Evolutionary conservation across 176 grass and related monocot species (phyloP).

Genomic region (Carex littledalei): DNA sequence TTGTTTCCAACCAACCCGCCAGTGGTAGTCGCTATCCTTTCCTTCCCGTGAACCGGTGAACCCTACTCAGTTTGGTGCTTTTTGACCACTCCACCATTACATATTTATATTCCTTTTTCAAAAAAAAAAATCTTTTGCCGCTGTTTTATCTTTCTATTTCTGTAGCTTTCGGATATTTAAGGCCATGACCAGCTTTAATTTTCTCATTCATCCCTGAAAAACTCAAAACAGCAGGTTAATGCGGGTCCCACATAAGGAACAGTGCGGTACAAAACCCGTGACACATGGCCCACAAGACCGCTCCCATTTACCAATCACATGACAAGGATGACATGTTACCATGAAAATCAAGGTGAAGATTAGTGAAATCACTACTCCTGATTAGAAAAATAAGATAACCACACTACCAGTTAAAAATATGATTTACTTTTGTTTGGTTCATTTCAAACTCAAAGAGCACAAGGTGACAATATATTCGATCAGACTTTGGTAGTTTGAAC

Average conservation of each 20-base stretch:
- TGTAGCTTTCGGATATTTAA: background rate
- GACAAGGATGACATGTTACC: background rate
- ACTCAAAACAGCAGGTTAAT: background rate
- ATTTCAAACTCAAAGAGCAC: background rate
- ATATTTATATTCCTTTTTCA: too few species aligned
- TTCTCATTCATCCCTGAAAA: background rate
- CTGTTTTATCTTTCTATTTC: background rate
- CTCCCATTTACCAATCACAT: conserved; percentile 4
- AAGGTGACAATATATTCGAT: conserved; percentile 1
- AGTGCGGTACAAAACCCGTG: conserved; percentile 4
- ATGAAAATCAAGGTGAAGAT: background rate
- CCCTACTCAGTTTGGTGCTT: background rate
- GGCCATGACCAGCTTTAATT: background rate
- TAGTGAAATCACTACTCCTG: background rate
- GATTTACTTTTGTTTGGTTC: background rate
- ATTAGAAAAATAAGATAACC: background rate
- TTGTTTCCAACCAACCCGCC: too few species aligned
- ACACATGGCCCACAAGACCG: background rate
- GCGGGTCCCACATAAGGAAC: background rate
- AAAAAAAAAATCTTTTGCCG: background rate
- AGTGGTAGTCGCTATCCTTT: background rate
- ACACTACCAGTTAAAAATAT: background rate
- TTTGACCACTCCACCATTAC: background rate
- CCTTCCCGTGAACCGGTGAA: background rate
- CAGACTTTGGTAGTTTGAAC: background rate